Evolutionary conservation across 495 filamentous ascomycete species (phyloP).

Genomic region (Aspergillus steynii): DNA sequence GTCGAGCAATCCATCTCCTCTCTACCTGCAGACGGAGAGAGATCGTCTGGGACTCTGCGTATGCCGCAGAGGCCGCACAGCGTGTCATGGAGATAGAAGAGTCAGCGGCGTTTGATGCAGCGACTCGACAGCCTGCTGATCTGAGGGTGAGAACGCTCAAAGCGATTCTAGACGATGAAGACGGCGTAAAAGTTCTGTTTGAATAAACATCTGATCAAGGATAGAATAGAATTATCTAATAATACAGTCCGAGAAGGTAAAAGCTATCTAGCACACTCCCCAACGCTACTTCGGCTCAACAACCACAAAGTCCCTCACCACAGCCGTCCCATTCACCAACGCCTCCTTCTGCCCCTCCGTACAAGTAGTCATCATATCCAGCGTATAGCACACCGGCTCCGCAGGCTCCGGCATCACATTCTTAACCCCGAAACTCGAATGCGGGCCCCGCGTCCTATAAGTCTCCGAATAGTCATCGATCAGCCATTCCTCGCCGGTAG

Average conservation of each 20-base stretch:
- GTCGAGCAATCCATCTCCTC: constrained; percentile 20
- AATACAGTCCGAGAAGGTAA: neutral
- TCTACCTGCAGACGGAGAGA: constrained; percentile 38
- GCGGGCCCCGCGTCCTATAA: neutral
- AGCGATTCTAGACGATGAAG: constrained; percentile 2
- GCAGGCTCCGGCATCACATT: neutral
- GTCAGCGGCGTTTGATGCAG: constrained; percentile 6
- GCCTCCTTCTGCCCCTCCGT: neutral
- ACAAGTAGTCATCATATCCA: constrained; percentile 2
- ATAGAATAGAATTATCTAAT: no score
- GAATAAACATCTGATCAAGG: neutral
- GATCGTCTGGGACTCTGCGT: constrained; percentile 60
- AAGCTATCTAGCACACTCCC: neutral
- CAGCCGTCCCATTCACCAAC: neutral
- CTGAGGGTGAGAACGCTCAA: neutral
- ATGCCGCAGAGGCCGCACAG: constrained; percentile 50
- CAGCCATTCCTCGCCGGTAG: constrained; percentile 1
- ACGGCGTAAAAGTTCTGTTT: neutral
- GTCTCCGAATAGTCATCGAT: neutral
- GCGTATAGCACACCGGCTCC: neutral
- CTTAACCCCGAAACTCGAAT: constrained; percentile 1
- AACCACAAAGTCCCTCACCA: neutral
- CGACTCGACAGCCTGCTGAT: constrained; percentile 10
- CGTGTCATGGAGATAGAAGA: constrained; percentile 57
- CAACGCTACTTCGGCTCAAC: neutral